A percentile compares a stretch with the other conserved stretches of the same genome.
These are phyloP conservation scores for Kazachstania sp. DNA, from an alignment of 1,139 yeast species.

Conservation along the genomic window DNA sequence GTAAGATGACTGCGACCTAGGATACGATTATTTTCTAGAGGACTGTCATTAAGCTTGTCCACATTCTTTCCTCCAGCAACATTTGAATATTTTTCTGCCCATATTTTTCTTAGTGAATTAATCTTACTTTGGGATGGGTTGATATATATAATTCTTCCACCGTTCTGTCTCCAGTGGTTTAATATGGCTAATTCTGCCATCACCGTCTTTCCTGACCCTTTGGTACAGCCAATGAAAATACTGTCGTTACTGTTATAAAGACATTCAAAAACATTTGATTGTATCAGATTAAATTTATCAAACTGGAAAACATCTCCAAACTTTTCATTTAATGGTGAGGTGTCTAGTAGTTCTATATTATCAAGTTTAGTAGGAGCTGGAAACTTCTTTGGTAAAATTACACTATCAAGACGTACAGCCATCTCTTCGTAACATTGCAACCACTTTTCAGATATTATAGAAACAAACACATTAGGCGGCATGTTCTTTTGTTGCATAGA, in stretches of 20 bases:
- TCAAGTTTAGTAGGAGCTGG: slow-evolving; percentile 50
- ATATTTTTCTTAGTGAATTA: slow-evolving; percentile 38
- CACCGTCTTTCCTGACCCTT: slow-evolving; percentile 68
- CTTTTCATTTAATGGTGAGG: slow-evolving; percentile 41
- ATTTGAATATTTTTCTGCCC: slow-evolving; percentile 44
- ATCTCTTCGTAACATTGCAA: slow-evolving; percentile 58
- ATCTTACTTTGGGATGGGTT: slow-evolving; percentile 52
- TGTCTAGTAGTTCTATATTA: slow-evolving; percentile 44
- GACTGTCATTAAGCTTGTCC: slow-evolving; percentile 55
- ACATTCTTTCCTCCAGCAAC: slow-evolving; percentile 44
- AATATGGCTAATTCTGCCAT: slow-evolving; percentile 69
- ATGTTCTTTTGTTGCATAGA: slow-evolving; percentile 37
- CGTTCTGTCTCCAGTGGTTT: slow-evolving; percentile 57
- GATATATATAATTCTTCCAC: slow-evolving; percentile 62
- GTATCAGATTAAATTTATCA: slow-evolving; percentile 55
- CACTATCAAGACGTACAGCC: slow-evolving; percentile 50
- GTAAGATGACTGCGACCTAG: slow-evolving; percentile 56
- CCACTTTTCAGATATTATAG: slow-evolving; percentile 78
- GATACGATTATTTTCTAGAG: slow-evolving; percentile 44
- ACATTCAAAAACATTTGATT: slow-evolving; percentile 59
- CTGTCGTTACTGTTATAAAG: slow-evolving; percentile 52
- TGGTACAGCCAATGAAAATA: slow-evolving; percentile 59
- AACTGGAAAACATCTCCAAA: slow-evolving; percentile 41
- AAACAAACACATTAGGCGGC: slow-evolving; percentile 72
- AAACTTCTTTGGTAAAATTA: slow-evolving; percentile 60